A percentile compares a stretch with the other conserved stretches of the same genome.
Evolutionary conservation across 2,329 filamentous ascomycete species (phyloP).

Genomic region (Fusarium goolgardi): DNA sequence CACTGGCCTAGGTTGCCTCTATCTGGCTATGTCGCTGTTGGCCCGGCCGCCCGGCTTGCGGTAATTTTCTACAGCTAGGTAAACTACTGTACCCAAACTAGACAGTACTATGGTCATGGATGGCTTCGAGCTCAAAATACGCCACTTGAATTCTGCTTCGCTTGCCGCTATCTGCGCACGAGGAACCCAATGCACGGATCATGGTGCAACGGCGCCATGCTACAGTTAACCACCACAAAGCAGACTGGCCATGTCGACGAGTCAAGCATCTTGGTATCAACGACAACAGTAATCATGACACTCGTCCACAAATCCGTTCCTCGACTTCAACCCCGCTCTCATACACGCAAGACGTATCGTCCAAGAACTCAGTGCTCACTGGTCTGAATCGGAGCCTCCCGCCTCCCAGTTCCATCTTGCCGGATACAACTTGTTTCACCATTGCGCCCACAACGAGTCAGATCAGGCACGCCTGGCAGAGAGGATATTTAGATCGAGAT

Average conservation of each 20-base stretch:
- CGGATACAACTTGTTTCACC: conserved; percentile 37
- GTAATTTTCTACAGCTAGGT: neutral
- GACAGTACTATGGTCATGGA: neutral
- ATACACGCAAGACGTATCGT: conserved; percentile 19
- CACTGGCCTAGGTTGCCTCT: conserved; percentile 15
- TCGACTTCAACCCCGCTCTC: conserved; percentile 21
- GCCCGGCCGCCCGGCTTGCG: neutral
- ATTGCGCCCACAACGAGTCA: conserved; percentile 44
- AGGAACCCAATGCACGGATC: conserved; percentile 33
- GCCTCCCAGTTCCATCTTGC: conserved; percentile 34
- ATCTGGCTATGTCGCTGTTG: neutral
- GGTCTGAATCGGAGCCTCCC: conserved; percentile 30
- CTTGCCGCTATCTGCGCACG: conserved; percentile 21
- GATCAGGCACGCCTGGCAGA: conserved; percentile 40
- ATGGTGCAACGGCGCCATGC: conserved; percentile 30
- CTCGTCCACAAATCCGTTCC: conserved; percentile 9
- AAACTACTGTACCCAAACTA: neutral
- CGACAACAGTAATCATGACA: conserved; percentile 15
- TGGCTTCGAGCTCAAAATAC: conserved; percentile 27
- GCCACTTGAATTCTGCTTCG: conserved; percentile 35
- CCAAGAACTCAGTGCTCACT: conserved; percentile 29
- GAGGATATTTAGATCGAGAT: conserved; percentile 46
- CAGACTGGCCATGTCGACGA: conserved; percentile 22
- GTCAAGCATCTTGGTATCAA: conserved; percentile 35
- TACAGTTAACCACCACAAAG: conserved; percentile 15